A percentile compares a stretch with the other conserved stretches of the same genome.
Evolutionary conservation across 495 filamentous ascomycete genomes (phyloP).

Genomic region (Xylaria venustula): DNA sequence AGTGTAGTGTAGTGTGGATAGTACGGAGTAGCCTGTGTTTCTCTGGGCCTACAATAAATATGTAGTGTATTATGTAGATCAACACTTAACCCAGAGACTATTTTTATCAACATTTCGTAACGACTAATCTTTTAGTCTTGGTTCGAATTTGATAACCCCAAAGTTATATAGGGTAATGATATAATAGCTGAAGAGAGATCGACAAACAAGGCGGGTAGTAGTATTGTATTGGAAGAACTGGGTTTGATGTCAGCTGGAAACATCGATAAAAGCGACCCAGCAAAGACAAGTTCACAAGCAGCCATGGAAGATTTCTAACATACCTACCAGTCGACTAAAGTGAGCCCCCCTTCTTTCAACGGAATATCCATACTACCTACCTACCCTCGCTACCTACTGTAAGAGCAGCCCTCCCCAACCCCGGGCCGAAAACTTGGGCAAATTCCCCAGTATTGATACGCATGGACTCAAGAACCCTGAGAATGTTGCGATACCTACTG

Average conservation of each 20-base stretch:
- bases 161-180: background rate
- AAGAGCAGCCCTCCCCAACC: too few relatives aligned
- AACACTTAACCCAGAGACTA: too few relatives aligned
- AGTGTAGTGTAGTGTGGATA: background rate
- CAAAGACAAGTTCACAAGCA: background rate
- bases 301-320: too few relatives aligned
- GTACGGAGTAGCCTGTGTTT: too few relatives aligned
- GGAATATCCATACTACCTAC: background rate
- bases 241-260: background rate
- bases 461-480: slow-evolving; percentile 5
- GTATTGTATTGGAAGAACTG: background rate
- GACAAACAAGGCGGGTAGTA: background rate
- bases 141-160: background rate
- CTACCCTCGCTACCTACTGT: too few relatives aligned
- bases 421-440: slow-evolving; percentile 5
- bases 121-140: background rate
- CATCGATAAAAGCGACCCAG: too few relatives aligned
- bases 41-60: too few relatives aligned
- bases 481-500: background rate
- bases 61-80: too few relatives aligned
- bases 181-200: background rate
- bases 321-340: too few relatives aligned
- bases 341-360: background rate
- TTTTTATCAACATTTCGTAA: slow-evolving; percentile 4
- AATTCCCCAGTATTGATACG: slow-evolving; percentile 10